Base-by-base conservation (phyloP, 1,284 basidiomycete genomes). In the Leccinum subfulvum region DNA sequence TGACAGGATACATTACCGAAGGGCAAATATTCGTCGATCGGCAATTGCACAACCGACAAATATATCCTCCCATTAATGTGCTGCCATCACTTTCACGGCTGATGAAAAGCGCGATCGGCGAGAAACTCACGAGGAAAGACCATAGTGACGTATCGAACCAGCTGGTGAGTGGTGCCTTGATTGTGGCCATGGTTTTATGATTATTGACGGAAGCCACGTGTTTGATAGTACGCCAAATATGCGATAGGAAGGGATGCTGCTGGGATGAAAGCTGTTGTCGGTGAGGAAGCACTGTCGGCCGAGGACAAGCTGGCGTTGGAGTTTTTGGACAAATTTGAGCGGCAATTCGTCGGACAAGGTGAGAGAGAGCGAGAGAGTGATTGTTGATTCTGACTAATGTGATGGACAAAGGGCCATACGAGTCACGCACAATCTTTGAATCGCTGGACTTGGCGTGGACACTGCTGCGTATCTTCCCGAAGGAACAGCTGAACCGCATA, bases 101-200 rank as follows among this genome's bases (percentile, higher is more conserved):
- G 75, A 99, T 99, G 97, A 99, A 99, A 89, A 94, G 91, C 69
- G 97, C 97, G 68, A 98, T 99, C 76, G 97, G 97, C 66, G 97
- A 98, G 78, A 90, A 94, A 79, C 83, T 98, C 73, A 99, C 97
- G 60, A 88, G 97, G 74, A 97, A 95, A 79, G 97, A 99, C 79
- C 97, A 99, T 77, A 91, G 94, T 73, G 97, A 99, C 79, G 97
- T 99, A 44, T 99, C 97, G 14, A 98, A 98, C 81, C 95, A 98
- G 80, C 81, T 98, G 79, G 91, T 92, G 67, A 65, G 89, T 79
- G 13, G 63, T 67, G 61, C 66, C 64, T 67, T 64, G 65, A 62
- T 71, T 72, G 72, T 58, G 67, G 65, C 18, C 49, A 55, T 57
- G 58, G 60, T 62, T 60, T 61, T 63, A 64, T 64, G 44, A 47